Base-by-base conservation (phyloP, 2,329 filamentous ascomycete genomes). In the Colletotrichum shisoi region DNA sequence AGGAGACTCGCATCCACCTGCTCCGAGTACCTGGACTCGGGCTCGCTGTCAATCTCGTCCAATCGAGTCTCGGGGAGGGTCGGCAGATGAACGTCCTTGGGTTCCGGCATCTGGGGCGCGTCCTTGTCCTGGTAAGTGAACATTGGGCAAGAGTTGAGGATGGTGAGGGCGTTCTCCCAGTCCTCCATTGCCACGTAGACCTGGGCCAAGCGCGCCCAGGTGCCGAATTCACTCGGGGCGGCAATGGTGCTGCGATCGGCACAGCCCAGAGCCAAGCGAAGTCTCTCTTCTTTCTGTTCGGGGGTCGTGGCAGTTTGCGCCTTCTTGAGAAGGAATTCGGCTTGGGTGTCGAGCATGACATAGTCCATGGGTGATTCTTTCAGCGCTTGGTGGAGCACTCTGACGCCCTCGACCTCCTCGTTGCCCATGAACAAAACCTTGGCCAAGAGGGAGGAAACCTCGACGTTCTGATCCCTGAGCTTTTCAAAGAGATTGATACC, bases 111-210 rank as follows among this genome's bases (percentile, higher is more conserved):
- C 67, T 95, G 81, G 3, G 95, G 95, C 6, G 93, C 91, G 76
- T 99, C 95, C 78, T 97, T 98, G 79, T 99, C 95, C 79, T 98
- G 95, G 78, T 99, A 98, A 7, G 95, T 99, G 78, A 99, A 99
- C 95, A 99, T 99, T 9, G 95, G 95, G 78, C 95, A 99, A 19
- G 95, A 99, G 80, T 99, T 99, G 59, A 99, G 85, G 4, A 95
- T 98, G 5, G 96, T 89, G 27, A 99, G 85, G 0, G 95, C 95
- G 72, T 98, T 88, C 75, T 98, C 95, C 93, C 95, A 99, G 75
- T 96, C 92, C 76, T 99, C 95, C 79, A 96, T 87, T 57, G 90
- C 87, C 62, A 98, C 92, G 73, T 99, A 99, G 39, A 98, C 91
- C 76, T 98, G 93, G 2, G 94, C 94, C 70, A 99, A 80, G 64